Evolutionary conservation across 2,329 filamentous ascomycete genomes (phyloP), one percentile per base, ranked within the genome.

Genomic region (Cryphonectria naterciae): DNA sequence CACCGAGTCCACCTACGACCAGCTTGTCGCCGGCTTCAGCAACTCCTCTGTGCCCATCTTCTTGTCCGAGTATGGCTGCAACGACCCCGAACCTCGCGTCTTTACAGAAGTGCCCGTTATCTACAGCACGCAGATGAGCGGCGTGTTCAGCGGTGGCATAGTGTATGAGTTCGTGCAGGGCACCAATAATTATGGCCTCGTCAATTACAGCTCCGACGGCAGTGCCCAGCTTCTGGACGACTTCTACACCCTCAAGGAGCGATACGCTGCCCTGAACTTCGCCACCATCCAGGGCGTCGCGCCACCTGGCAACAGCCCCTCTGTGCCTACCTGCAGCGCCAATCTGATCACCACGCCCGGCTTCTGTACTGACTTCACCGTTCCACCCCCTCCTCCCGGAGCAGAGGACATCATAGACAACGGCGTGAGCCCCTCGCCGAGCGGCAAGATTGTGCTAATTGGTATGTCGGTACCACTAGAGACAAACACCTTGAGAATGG

Each of bases 21-120:
- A 80, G 15, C 81, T 91, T 7, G 89, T 92, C 64, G 79, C 83
- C 2, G 88, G 90, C 79, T 94, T 95, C 84, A 81, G 85, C 75
- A 85, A 85, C 74, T 88, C 87, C 54, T 88, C 90, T 22, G 86
- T 94, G 52, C 93, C 93, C 43, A 85, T 95, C 76, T 95, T 95
- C 86, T 95, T 93, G 85, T 93, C 91, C 74, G 93, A 96, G 78
- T 92, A 86, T 76, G 93, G 93, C 72, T 95, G 93, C 88, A 95
- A 94, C 83, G 84, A 85, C 52, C 88, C 89, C 19, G 79, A 83
- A n/a, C 90, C 92, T 19, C 91, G 93, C 75, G 81, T 89, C 76
- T 96, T 94, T 83, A 91, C 92, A 74, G 93, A 96, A 81, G 91
- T 94, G 17, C 85, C 84, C 69, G 84, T 90, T 73, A 89, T 96